Evolutionary conservation across 805 yeast genomes (phyloP), one percentile per base, ranked within the genome.

Genomic region (Candida oleophila): DNA sequence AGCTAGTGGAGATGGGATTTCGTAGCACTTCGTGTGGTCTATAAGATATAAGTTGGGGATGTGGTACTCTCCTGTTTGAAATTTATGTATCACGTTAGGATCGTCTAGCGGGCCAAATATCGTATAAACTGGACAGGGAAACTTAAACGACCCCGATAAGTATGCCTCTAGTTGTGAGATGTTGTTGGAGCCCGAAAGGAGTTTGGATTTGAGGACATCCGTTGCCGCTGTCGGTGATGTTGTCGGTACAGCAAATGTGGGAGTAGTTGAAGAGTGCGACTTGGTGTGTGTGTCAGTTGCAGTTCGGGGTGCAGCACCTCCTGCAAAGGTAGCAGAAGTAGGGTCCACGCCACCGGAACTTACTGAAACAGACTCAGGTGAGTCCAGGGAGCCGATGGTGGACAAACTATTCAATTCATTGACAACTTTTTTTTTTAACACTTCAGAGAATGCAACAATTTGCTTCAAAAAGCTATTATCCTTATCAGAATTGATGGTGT

Each of bases 61-160:
- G 2, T 51, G 44, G 51, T 80, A 76, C 11, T 69, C 65, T 3
- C 85, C 85, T 44, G 69, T 62, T 46, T 82, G 74, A 61, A 87
- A 78, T 66, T 78, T 80, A 52, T 82, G 79, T 38, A 87, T 64
- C 19, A 87, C 87, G 3, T 75, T 58, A 1, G 88, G 81, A 60
- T 87, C 95, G 60, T 87, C 95, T 46, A 83, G 73, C 61, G 85
- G 83, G 0, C 94, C 94, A 55, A 78, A 83, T n/a, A 84, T 80
- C 3, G 91, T 81, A 66, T 87, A 87, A 1, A 87, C 88, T 0
- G 95, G 94, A 76, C 78, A 35, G 64, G 64, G 54, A 77, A 71
- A 49, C 41, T 52, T 43, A 60, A 56, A 40, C 65, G 65, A 8
- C 78, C 87, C 46, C 57, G 55, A 7, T 7, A 57, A n/a, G 48